Percentiles rank a stretch among this genome's conserved stretches.
These are phyloP conservation scores for Gentiana macrophylla DNA, from an alignment of 257 asterid genomes.

Conservation along the genomic window DNA sequence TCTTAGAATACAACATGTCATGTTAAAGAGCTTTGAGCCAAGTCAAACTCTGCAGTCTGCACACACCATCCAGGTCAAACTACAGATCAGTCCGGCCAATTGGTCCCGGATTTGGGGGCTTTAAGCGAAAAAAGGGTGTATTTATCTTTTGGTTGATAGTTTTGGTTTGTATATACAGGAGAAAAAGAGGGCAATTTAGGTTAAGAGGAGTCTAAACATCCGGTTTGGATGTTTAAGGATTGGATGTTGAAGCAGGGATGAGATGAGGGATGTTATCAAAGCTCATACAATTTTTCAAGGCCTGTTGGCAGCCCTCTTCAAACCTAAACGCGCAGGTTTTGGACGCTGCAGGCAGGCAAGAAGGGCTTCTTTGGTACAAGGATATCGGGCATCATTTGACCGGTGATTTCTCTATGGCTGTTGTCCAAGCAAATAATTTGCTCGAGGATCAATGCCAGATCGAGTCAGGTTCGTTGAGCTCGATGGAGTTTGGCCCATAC, in stretches of 20 bases:
- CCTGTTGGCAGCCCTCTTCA: constrained; percentile 37
- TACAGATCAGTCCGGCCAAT: too few relatives aligned
- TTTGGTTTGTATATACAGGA: constrained; percentile 10
- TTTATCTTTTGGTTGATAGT: neutral
- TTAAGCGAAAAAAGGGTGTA: neutral
- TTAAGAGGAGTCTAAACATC: constrained; percentile 21
- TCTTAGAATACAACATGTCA: too few relatives aligned
- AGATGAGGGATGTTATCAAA: constrained; percentile 57
- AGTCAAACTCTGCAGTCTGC: too few relatives aligned
- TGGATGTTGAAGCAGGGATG: constrained; percentile 31
- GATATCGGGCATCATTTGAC: constrained; percentile 33
- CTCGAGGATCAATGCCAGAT: constrained; percentile 51
- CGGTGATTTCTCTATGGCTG: constrained; percentile 50
- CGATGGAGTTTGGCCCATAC: constrained; percentile 35
- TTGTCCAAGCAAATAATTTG: constrained; percentile 44
- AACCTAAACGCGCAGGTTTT: constrained; percentile 21
- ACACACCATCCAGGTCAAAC: too few relatives aligned
- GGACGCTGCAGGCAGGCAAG: constrained; percentile 39
- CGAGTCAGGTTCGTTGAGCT: constrained; percentile 41
- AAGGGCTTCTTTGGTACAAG: constrained; percentile 44
- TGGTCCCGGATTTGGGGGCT: too few relatives aligned
- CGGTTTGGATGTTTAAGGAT: constrained; percentile 42
- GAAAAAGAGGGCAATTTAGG: constrained; percentile 1
- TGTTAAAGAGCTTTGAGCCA: too few relatives aligned
- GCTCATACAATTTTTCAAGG: constrained; percentile 35